Conservation (phyloP, 345 rosid genomes). For the Brassica juncea region DNA sequence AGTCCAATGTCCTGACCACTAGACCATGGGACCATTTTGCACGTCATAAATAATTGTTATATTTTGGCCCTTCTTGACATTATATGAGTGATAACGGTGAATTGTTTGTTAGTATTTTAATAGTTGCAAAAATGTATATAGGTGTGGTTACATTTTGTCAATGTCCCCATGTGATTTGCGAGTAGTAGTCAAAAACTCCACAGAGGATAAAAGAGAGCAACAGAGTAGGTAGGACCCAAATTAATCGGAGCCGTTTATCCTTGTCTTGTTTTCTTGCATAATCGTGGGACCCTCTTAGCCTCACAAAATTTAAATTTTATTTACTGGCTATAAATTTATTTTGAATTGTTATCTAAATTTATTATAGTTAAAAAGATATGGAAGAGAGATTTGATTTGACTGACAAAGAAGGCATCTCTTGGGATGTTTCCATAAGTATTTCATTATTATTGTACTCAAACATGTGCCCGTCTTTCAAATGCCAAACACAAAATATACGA, state of each 20-base stretch:
- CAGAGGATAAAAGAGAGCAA: background rate
- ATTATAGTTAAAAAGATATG: constrained; percentile 3
- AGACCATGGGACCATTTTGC: background rate
- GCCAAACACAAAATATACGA: too few relatives aligned
- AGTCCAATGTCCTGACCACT: background rate
- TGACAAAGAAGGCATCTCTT: constrained; percentile 36
- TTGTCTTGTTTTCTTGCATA: background rate
- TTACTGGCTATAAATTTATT: too few relatives aligned
- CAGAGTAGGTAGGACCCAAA: background rate
- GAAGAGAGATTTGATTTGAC: constrained; percentile 33
- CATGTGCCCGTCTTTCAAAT: too few relatives aligned
- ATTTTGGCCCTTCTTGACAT: too few relatives aligned
- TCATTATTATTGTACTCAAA: constrained; percentile 8
- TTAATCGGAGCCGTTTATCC: background rate
- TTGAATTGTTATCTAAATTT: too few relatives aligned
- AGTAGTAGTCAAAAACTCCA: background rate
- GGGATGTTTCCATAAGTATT: constrained; percentile 33
- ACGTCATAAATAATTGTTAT: too few relatives aligned
- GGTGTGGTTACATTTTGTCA: background rate
- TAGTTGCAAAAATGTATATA: background rate
- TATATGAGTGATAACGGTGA: background rate
- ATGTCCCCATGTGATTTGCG: background rate
- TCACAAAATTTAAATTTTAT: too few relatives aligned
- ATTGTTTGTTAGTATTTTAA: background rate
- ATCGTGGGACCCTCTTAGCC: background rate